A percentile compares a stretch with the other conserved stretches of the same genome.
Evolutionary conservation across 768 basidiomycete genomes (phyloP).

Genomic region (Suillus weaverae): DNA sequence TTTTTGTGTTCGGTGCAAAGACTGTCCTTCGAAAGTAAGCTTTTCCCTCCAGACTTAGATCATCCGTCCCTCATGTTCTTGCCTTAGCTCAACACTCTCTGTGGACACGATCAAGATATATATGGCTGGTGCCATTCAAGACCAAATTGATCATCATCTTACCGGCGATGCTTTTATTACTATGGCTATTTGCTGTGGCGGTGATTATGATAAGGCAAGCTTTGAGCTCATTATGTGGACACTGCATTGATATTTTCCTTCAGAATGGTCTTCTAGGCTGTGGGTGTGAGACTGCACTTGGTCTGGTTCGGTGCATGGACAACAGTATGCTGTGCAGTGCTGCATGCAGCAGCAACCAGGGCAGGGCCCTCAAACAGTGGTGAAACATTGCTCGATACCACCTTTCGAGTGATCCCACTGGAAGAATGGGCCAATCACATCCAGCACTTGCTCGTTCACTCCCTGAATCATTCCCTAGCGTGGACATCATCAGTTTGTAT

Average conservation of each 20-base stretch:
- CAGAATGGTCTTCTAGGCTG: background rate
- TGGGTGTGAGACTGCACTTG: background rate
- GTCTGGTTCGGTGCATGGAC: background rate
- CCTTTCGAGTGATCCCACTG: background rate
- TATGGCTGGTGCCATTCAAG: background rate
- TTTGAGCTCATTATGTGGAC: too few relatives aligned
- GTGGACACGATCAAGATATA: slow-evolving; percentile 6
- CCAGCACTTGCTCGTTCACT: background rate
- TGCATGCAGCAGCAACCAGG: background rate
- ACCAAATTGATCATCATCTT: background rate
- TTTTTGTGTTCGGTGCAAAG: slow-evolving; percentile 6
- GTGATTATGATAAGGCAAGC: background rate
- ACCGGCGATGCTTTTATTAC: background rate
- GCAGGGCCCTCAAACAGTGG: background rate
- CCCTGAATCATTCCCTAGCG: background rate
- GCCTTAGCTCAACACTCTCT: slow-evolving; percentile 1
- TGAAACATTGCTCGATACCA: background rate
- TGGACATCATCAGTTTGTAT: background rate
- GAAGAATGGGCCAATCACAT: background rate
- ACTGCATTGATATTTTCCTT: background rate
- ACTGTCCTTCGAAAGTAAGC: slow-evolving; percentile 10
- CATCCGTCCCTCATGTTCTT: too few relatives aligned
- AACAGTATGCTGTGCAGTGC: background rate
- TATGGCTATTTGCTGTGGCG: background rate
- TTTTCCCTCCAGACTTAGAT: background rate